A percentile compares a stretch with the other conserved stretches of the same genome.
Conservation (phyloP, 2,329 filamentous ascomycete genomes). For the Neonectria faginata region DNA sequence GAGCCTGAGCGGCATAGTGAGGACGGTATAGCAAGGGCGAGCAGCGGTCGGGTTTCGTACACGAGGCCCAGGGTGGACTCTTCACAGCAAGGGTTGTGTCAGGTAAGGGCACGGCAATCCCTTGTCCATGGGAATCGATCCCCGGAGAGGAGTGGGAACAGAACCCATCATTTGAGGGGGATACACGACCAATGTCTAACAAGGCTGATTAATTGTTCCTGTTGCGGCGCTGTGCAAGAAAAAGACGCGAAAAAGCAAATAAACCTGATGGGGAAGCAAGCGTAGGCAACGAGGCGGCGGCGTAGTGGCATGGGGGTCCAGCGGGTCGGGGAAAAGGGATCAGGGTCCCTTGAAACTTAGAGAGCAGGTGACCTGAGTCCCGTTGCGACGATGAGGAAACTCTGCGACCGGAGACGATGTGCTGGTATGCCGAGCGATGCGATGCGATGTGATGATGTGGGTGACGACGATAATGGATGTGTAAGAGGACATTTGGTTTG, state of each 20-base stretch:
- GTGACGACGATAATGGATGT: conserved; percentile 12
- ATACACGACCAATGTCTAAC: conserved; percentile 6
- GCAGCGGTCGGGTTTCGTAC: conserved; percentile 21
- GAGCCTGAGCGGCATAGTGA: conserved; percentile 35
- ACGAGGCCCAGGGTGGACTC: conserved; percentile 28
- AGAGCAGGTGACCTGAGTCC: conserved; percentile 9
- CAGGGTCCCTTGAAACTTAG: conserved; percentile 8
- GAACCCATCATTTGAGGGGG: conserved; percentile 31
- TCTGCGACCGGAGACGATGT: conserved; percentile 8
- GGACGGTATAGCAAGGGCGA: conserved; percentile 34
- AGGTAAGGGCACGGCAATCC: conserved; percentile 25
- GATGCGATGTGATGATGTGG: conserved; percentile 27
- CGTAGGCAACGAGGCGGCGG: conserved; percentile 7
- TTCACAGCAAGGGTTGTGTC: conserved; percentile 34
- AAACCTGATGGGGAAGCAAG: conserved; percentile 11
- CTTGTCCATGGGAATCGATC: conserved; percentile 29
- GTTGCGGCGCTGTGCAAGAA: conserved; percentile 9
- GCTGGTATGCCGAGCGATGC: conserved; percentile 9
- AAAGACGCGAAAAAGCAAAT: conserved; percentile 27
- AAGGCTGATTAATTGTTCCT: conserved; percentile 15
- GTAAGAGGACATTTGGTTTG: conserved; percentile 5
- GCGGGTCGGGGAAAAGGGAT: conserved; percentile 13
- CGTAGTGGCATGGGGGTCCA: conserved; percentile 12
- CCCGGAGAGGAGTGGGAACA: conserved; percentile 35
- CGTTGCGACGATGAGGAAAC: background rate